These are phyloP conservation scores for Aspergillus sclerotiicarbonarius DNA, from an alignment of 495 filamentous ascomycete species.

Conservation along the genomic window DNA sequence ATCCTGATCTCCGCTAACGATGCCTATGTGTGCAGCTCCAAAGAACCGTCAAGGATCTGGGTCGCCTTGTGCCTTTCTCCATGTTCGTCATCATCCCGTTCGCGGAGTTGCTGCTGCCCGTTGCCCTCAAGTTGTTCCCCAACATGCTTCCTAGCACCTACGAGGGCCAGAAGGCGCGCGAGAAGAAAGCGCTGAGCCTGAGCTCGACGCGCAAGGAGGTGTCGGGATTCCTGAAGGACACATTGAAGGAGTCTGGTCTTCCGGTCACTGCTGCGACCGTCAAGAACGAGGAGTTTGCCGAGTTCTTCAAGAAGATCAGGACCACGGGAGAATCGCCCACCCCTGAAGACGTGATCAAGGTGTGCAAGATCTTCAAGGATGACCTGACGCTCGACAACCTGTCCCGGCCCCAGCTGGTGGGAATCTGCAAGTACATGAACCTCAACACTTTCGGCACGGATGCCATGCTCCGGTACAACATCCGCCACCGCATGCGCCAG, in stretches of 20 bases:
- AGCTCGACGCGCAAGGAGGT: constrained; percentile 91
- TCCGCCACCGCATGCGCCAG: constrained; percentile 96
- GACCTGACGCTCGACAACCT: constrained; percentile 97
- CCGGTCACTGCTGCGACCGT: constrained; percentile 82
- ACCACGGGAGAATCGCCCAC: constrained; percentile 87
- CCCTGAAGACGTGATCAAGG: constrained; percentile 90
- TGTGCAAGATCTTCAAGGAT: constrained; percentile 99
- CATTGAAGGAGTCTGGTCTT: constrained; percentile 86
- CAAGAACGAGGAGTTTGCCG: constrained; percentile 91
- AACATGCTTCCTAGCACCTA: constrained; percentile 97
- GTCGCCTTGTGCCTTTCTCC: constrained; percentile 90
- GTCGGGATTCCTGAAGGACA: constrained; percentile 84
- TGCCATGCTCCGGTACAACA: constrained; percentile 94
- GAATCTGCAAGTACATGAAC: constrained; percentile 98
- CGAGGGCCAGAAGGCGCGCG: constrained; percentile 85
- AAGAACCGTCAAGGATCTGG: constrained; percentile 90
- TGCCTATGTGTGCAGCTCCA: constrained; percentile 54
- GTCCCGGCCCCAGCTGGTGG: constrained; percentile 91
- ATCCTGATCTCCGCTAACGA: constrained; percentile 2
- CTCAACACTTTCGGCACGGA: constrained; percentile 96
- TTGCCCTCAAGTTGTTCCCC: constrained; percentile 92
- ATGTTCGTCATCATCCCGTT: constrained; percentile 97
- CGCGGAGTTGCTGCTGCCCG: constrained; percentile 88
- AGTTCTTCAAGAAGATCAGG: constrained; percentile 96
- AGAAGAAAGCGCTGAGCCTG: constrained; percentile 78